phyloP scores from a whole-genome alignment of 345 rosid genomes.

The sweet orange (Citrus sinensis) region DVS_A1.0 CM039163.1:47981501-47982000 shows the following conservation, averaged over 20 bases:
- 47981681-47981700: conserved; percentile 65
- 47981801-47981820: conserved; percentile 98
- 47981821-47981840: conserved; percentile 76
- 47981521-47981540: conserved; percentile 22
- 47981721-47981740: conserved; percentile 63
- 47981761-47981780: conserved; percentile 85
- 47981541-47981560: conserved; percentile 4
- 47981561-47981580: not conserved
- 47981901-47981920: conserved; percentile 39
- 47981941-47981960: conserved; percentile 74
- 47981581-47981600: conserved; percentile 40
- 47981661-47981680: conserved; percentile 76
- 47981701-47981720: conserved; percentile 59
- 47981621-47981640: conserved; percentile 80
- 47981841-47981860: conserved; percentile 92
- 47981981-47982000: conserved; percentile 78
- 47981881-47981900: conserved; percentile 79
- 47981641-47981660: conserved; percentile 58
- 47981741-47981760: conserved; percentile 76
- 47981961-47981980: conserved; percentile 83
- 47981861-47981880: conserved; percentile 97
- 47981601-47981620: conserved; percentile 54
- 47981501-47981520: conserved; percentile 5
- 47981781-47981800: conserved; percentile 77
- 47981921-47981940: conserved; percentile 45